phyloP scores from a whole-genome alignment of 2,329 filamentous ascomycete genomes.

The Talaromyces atroroseus region DNA sequence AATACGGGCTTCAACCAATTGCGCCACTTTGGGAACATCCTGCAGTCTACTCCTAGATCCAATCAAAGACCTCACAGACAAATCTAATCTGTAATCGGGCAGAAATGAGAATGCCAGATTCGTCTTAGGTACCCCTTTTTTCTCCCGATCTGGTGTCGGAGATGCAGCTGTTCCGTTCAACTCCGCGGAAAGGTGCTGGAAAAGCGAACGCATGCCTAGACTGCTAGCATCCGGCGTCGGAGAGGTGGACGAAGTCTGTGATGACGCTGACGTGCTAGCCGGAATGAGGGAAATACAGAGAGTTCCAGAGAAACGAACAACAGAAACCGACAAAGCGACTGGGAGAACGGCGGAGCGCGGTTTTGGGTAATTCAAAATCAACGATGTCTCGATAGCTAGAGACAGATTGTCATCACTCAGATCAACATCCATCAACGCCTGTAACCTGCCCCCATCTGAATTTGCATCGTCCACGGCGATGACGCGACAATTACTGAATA shows the following conservation, averaged over 20 bases:
- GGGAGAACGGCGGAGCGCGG: conserved; percentile 82
- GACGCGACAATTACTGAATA: conserved; percentile 95
- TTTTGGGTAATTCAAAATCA: conserved; percentile 91
- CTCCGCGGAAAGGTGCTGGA: conserved; percentile 10
- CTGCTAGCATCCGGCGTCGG: conserved; percentile 18
- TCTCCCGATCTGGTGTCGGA: conserved; percentile 40
- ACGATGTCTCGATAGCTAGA: conserved; percentile 85
- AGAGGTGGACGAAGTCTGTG: conserved; percentile 31
- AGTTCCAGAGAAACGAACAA: conserved; percentile 91
- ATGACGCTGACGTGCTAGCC: conserved; percentile 38
- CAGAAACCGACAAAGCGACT: conserved; percentile 83
- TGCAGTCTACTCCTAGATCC: conserved; percentile 58
- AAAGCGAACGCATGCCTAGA: conserved; percentile 5
- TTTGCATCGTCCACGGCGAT: conserved; percentile 65
- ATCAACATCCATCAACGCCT: conserved; percentile 96
- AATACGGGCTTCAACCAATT: conserved; percentile 58
- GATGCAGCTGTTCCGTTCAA: conserved; percentile 12
- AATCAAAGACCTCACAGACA: conserved; percentile 60
- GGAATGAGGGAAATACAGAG: conserved; percentile 91
- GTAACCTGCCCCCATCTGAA: conserved; percentile 67
- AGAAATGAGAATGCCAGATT: conserved; percentile 89
- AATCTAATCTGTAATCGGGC: conserved; percentile 59
- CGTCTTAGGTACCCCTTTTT: conserved; percentile 60
- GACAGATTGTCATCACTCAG: conserved; percentile 88
- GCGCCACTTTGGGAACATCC: conserved; percentile 62